Evolutionary conservation across 192 early-diverging fungal genomes (phyloP).

Genomic region (Coemansia sp.): DNA sequence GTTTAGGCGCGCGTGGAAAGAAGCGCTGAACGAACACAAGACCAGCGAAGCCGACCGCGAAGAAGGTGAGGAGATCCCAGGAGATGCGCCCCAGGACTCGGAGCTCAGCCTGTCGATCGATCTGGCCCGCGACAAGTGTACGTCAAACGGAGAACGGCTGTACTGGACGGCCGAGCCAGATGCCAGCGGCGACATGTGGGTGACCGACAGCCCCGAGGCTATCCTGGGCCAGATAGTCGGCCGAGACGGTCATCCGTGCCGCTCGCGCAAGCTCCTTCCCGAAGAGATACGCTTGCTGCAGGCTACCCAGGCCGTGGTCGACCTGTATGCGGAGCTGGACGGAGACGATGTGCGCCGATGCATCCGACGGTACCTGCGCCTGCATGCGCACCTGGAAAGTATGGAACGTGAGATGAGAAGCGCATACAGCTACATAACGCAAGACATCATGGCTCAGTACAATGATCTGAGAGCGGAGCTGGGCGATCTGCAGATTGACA

Average conservation of each 20-base stretch:
- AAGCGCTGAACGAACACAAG: slow-evolving; percentile 1
- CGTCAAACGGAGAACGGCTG: slow-evolving; percentile 27
- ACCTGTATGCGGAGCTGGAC: slow-evolving; percentile 28
- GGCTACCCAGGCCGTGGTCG: slow-evolving; percentile 19
- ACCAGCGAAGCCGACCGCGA: slow-evolving; percentile 31
- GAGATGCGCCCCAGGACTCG: slow-evolving; percentile 6
- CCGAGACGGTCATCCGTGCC: slow-evolving; percentile 23
- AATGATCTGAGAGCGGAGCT: slow-evolving; percentile 22
- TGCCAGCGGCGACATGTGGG: slow-evolving; percentile 18
- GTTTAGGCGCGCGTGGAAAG: slow-evolving; percentile 1
- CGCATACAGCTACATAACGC: slow-evolving; percentile 21
- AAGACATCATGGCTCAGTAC: slow-evolving; percentile 13
- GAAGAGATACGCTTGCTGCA: slow-evolving; percentile 36
- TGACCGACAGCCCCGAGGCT: slow-evolving; percentile 39
- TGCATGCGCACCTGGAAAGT: slow-evolving; percentile 22
- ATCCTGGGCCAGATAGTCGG: slow-evolving; percentile 8
- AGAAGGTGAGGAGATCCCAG: slow-evolving; percentile 45
- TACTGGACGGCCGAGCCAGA: slow-evolving; percentile 25
- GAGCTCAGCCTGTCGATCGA: slow-evolving; percentile 21
- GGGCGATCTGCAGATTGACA: slow-evolving; percentile 28
- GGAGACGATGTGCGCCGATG: slow-evolving; percentile 28
- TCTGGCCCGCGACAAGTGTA: slow-evolving; percentile 19
- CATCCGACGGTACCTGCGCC: slow-evolving; percentile 31
- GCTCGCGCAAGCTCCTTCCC: slow-evolving; percentile 31
- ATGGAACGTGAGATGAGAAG: slow-evolving; percentile 13